A percentile compares a stretch with the other conserved stretches of the same genome.
These are phyloP conservation scores for fission yeast (Schizosaccharomyces pombe) DNA, from an alignment of 805 yeast genomes.

Conservation along the genomic window DNA sequence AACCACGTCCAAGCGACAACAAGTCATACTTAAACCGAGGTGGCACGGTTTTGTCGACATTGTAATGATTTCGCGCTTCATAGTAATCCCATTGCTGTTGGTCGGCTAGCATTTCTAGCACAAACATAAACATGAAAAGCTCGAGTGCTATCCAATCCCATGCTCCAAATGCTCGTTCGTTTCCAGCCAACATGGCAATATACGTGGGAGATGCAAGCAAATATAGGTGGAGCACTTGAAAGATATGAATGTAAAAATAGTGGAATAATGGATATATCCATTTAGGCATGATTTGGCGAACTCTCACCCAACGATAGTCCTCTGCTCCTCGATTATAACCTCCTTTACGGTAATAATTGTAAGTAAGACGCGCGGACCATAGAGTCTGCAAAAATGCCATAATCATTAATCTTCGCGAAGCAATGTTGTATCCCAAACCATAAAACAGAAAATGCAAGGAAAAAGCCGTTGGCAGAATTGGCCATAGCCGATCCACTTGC, in stretches of 20 bases:
- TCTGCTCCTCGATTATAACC: constrained; percentile 5
- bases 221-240: background rate
- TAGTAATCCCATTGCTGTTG: constrained; percentile 6
- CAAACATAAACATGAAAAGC: background rate
- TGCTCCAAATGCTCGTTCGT: background rate
- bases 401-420: background rate
- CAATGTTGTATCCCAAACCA: constrained; percentile 1
- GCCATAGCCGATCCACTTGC: constrained; percentile 9
- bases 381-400: constrained; percentile 3
- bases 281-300: background rate
- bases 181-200: background rate
- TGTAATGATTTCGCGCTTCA: background rate
- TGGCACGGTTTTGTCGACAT: background rate
- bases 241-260: background rate
- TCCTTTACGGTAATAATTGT: constrained; percentile 6
- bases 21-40: background rate
- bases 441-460: constrained; percentile 5
- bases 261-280: background rate
- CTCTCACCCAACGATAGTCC: constrained; percentile 4
- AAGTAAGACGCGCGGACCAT: constrained; percentile 7
- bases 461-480: constrained; percentile 4
- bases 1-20: constrained; percentile 6
- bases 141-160: constrained; percentile 3
- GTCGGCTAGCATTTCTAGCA: constrained; percentile 3
- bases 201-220: background rate